Base-by-base conservation (phyloP, 495 filamentous ascomycete species). In the Penicillium goetzii region DNA sequence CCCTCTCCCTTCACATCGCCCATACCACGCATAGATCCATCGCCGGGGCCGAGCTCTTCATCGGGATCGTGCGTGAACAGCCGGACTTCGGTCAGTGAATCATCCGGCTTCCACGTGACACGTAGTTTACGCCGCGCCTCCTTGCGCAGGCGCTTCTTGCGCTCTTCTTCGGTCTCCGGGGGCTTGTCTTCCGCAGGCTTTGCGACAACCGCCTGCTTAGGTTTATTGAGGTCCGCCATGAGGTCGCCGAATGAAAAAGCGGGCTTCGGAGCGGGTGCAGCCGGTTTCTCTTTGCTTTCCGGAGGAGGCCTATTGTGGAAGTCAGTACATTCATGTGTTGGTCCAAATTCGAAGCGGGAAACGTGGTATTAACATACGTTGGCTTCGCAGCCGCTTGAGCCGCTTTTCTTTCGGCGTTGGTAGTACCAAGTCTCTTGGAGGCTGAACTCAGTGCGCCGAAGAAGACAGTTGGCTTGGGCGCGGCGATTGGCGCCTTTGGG, bases 11-110 rank as follows among this genome's bases (percentile, higher is more conserved):
- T 86, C 53, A 89, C 85, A 64, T 93, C 90, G 40, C 85, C 84
- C 2, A 84, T 85, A 75, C 93, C 89, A 40, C 87, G 84, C 36
- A 87, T 75, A 75, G 87, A 84, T 56, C 83, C 88, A 62, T 84
- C 82, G 28, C 86, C 83, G 10, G 87, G 88, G n/a, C 88, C 88
- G 61, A 88, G 78, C 59, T 95, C 90, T 71, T 96, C 92, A 25
- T 92, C 90, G 3, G 88, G 90, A 59, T 94, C 88, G 60, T 92
- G 90, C 28, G 85, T 87, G 69, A 97, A 94, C 23, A 88, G 78
- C 47, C 88, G 83, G 38, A 95, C 77, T 65, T 92, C 79, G 1
- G 88, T 88, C 7, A 97, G 82, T n/a, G 83, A 80, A 33, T 88
- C 81, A 58, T 91, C 91, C 0, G 88, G 83, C 71, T 89, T 93